A percentile compares a stretch with the other conserved stretches of the same genome.
Conservation (phyloP, 208 protist species). For the Trypanosoma brucei region DNA sequence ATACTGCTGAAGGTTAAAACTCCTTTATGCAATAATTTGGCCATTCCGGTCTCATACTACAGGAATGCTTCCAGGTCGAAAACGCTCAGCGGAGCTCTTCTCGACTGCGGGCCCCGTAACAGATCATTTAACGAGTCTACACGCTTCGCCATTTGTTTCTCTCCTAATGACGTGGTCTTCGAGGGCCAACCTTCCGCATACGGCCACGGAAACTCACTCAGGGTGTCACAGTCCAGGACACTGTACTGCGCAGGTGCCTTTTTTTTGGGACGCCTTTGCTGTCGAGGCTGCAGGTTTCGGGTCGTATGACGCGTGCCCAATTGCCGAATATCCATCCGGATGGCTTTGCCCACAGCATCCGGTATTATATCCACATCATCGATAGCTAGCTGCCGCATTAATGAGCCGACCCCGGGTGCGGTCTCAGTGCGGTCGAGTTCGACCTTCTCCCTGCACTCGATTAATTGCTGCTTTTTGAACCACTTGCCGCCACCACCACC, state of each 20-base stretch:
- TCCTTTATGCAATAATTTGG: background rate
- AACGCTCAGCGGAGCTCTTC: background rate
- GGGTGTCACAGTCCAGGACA: too few relatives aligned
- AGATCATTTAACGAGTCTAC: background rate
- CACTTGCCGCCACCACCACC: conserved; percentile 3
- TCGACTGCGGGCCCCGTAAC: background rate
- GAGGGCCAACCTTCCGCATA: too few relatives aligned
- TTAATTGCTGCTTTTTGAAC: conserved; percentile 19
- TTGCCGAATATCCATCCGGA: background rate
- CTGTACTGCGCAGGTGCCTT: too few relatives aligned
- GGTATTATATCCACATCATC: conserved; percentile 41
- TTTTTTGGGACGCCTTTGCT: background rate
- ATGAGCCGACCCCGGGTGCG: conserved; percentile 22
- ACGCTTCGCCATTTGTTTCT: too few relatives aligned
- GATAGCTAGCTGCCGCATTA: conserved; percentile 36
- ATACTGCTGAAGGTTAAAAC: too few relatives aligned
- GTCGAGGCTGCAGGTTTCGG: background rate
- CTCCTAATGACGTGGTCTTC: too few relatives aligned
- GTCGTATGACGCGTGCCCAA: background rate
- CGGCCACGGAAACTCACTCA: too few relatives aligned
- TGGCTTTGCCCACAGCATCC: background rate
- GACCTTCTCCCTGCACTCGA: conserved; percentile 2
- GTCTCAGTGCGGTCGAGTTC: conserved; percentile 16
- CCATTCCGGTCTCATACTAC: background rate
- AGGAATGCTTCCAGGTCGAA: background rate